Evolutionary conservation across 768 basidiomycete species (phyloP).

Genomic region (Lentinus brumalis): DNA sequence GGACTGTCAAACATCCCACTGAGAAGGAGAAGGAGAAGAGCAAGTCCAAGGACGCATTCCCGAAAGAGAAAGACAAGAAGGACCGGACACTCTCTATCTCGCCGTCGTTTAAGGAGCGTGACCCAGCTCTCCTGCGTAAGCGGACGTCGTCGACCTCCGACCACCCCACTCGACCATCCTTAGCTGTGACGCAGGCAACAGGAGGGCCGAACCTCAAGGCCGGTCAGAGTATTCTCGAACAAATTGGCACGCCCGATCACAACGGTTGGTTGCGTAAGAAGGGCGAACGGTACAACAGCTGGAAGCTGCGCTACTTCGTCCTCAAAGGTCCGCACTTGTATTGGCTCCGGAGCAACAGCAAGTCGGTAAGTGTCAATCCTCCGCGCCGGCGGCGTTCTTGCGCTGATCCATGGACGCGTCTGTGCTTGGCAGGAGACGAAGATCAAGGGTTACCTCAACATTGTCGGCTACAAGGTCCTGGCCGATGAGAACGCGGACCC

Average conservation of each 20-base stretch:
- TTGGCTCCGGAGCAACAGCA: conserved; percentile 75
- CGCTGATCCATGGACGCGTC: neutral
- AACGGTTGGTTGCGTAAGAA: conserved; percentile 96
- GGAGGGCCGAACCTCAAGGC: conserved; percentile 30
- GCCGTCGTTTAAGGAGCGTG: conserved; percentile 31
- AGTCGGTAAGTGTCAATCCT: conserved; percentile 40
- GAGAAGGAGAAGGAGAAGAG: conserved; percentile 25
- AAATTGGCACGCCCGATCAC: conserved; percentile 90
- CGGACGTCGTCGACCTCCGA: conserved; percentile 41
- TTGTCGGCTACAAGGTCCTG: conserved; percentile 88
- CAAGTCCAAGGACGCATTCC: conserved; percentile 28
- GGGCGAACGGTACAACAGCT: conserved; percentile 88
- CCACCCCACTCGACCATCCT: conserved; percentile 7
- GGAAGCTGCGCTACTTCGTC: conserved; percentile 91
- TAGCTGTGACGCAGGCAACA: neutral
- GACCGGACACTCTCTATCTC: conserved; percentile 23
- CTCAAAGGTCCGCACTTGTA: conserved; percentile 93
- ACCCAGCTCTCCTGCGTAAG: conserved; percentile 53
- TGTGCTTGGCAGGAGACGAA: conserved; percentile 71
- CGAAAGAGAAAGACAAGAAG: conserved; percentile 25
- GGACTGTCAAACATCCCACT: conserved; percentile 15
- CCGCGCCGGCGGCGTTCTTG: conserved; percentile 1
- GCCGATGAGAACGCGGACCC: conserved; percentile 91
- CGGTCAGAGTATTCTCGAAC: conserved; percentile 78
- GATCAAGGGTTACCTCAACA: conserved; percentile 95